phyloP scores from a whole-genome alignment of 257 asterid genomes.

The Penstemon barbatus region DNA sequence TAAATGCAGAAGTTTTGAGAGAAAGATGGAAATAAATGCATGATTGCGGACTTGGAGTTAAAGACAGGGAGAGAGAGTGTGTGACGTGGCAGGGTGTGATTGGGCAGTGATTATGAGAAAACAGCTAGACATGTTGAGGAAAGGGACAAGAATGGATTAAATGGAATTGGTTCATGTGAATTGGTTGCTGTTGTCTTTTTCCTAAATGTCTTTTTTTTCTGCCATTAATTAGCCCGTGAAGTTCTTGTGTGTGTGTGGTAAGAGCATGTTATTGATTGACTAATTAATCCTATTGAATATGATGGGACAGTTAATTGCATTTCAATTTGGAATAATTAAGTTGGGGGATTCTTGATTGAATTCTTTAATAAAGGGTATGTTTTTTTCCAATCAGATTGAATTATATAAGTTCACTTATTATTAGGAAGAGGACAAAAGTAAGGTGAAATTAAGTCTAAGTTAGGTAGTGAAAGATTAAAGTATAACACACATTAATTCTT shows the following conservation, averaged over 20 bases:
- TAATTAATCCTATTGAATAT: no score
- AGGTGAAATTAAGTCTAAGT: no score
- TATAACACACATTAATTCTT: no score
- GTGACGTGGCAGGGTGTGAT: conserved; percentile 26
- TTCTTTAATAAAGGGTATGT: not conserved
- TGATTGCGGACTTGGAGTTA: conserved; percentile 29
- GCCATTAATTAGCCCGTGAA: conserved; percentile 40
- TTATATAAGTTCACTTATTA: no score
- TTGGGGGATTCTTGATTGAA: no score
- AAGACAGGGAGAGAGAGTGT: not conserved
- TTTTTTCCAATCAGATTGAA: not conserved
- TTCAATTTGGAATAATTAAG: no score
- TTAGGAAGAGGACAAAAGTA: no score
- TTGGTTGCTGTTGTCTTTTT: conserved; percentile 55
- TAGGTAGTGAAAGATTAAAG: no score
- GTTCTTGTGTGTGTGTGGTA: conserved; percentile 38
- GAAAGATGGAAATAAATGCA: conserved; percentile 3
- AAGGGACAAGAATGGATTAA: conserved; percentile 58
- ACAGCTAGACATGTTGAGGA: conserved; percentile 51
- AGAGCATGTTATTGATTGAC: conserved; percentile 15
- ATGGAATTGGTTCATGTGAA: conserved; percentile 41
- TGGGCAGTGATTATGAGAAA: conserved; percentile 23
- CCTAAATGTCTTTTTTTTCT: conserved; percentile 49
- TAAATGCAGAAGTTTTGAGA: conserved; percentile 26
- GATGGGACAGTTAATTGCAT: no score